Evolutionary conservation across 2,329 filamentous ascomycete species (phyloP).

Genomic region (Botrytis tulipae): DNA sequence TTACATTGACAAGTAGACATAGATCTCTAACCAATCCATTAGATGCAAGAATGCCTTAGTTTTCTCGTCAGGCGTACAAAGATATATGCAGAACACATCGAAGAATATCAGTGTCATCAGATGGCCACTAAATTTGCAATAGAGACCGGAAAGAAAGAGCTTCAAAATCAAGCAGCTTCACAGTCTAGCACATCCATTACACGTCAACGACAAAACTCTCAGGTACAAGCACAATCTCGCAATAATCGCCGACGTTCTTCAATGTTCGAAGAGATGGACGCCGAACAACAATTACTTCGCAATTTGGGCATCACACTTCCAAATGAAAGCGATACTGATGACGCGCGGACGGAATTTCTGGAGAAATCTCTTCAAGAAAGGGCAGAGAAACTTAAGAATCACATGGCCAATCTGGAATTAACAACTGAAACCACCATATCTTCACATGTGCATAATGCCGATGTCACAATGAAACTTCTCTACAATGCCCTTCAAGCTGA

Average conservation of each 20-base stretch:
- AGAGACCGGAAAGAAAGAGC: conserved; percentile 46
- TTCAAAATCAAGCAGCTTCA: conserved; percentile 31
- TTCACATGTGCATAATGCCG: conserved; percentile 48
- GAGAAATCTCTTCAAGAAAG: conserved; percentile 41
- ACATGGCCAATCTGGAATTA: conserved; percentile 48
- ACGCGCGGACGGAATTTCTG: conserved; percentile 32
- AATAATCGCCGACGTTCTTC: conserved; percentile 33
- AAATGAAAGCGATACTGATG: conserved; percentile 35
- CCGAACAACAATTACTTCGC: conserved; percentile 46
- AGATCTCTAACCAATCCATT: conserved; percentile 1
- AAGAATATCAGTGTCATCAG: conserved; percentile 49
- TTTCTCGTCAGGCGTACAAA: conserved; percentile 50
- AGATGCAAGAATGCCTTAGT: conserved; percentile 54
- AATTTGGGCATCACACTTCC: conserved; percentile 48
- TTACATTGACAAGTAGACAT: background rate
- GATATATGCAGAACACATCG: conserved; percentile 44
- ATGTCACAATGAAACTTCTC: conserved; percentile 49
- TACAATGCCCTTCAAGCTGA: conserved; percentile 54
- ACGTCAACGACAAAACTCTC: conserved; percentile 26
- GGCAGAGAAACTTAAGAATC: conserved; percentile 44
- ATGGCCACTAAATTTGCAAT: conserved; percentile 43
- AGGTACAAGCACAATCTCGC: conserved; percentile 34
- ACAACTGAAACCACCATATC: conserved; percentile 48
- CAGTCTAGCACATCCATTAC: conserved; percentile 19
- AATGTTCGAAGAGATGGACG: conserved; percentile 40